phyloP scores from a whole-genome alignment of 2,329 filamentous ascomycete species.

The Plenodomus tracheiphilus region DNA sequence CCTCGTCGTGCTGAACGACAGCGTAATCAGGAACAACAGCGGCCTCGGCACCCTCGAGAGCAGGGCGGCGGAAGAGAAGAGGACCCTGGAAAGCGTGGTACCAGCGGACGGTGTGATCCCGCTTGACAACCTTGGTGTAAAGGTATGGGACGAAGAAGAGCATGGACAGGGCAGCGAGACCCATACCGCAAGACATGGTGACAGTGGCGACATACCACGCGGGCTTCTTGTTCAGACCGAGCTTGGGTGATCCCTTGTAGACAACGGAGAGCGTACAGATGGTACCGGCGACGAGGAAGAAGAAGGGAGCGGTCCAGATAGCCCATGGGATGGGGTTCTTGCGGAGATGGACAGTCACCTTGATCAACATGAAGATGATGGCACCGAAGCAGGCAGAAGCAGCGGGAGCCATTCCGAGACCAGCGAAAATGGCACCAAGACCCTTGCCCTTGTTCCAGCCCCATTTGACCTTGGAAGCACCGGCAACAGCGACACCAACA shows the following conservation, averaged over 20 bases:
- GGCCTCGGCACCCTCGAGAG: constrained; percentile 56
- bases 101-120: constrained; percentile 66
- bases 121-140: constrained; percentile 68
- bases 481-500: constrained; percentile 59
- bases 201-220: constrained; percentile 68
- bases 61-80: constrained; percentile 58
- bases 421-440: constrained; percentile 64
- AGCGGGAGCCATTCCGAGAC: constrained; percentile 69
- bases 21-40: constrained; percentile 74
- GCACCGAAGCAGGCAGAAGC: constrained; percentile 69
- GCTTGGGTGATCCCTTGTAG: constrained; percentile 76
- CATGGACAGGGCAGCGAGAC: constrained; percentile 61
- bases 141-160: constrained; percentile 76
- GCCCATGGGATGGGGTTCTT: constrained; percentile 73
- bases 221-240: constrained; percentile 68
- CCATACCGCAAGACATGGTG: constrained; percentile 65
- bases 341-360: constrained; percentile 70
- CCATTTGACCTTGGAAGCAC: constrained; percentile 60
- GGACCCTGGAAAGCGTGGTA: constrained; percentile 67
- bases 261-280: constrained; percentile 77
- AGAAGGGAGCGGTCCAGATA: constrained; percentile 72
- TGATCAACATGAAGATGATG: constrained; percentile 73
- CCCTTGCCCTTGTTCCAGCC: constrained; percentile 66
- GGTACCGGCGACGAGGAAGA: constrained; percentile 75
- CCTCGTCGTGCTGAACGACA: constrained; percentile 68